A percentile compares a stretch with the other conserved stretches of the same genome.
phyloP scores from a whole-genome alignment of 2,329 filamentous ascomycete genomes.

The Xylariaceae sp. region DNA sequence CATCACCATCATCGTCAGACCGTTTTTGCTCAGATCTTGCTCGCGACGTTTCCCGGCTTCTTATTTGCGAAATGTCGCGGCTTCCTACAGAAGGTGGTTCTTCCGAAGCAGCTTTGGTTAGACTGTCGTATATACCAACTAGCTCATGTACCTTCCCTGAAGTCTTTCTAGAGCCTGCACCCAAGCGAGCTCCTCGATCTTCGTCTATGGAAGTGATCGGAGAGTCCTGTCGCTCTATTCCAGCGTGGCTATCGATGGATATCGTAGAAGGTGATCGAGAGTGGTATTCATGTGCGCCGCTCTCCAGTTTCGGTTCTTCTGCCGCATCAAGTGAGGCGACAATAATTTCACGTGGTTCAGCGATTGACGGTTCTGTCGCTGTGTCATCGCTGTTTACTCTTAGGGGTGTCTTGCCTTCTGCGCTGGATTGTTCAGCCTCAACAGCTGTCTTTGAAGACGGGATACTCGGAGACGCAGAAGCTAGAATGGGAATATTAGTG shows the following conservation, averaged over 20 bases:
- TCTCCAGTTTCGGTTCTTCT: conserved; percentile 12
- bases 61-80: conserved; percentile 7
- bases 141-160: conserved; percentile 48
- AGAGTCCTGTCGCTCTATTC: conserved; percentile 36
- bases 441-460: too few relatives aligned
- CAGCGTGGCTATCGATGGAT: conserved; percentile 28
- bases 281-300: conserved; percentile 16
- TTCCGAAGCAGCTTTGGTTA: conserved; percentile 30
- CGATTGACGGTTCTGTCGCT: too few relatives aligned
- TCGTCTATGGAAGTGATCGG: conserved; percentile 45
- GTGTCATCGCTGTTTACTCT: too few relatives aligned
- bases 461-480: too few relatives aligned
- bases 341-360: too few relatives aligned
- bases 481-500: too few relatives aligned
- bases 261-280: conserved; percentile 28
- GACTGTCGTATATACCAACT: conserved; percentile 48
- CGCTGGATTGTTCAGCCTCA: too few relatives aligned
- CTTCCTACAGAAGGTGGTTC: conserved; percentile 21
- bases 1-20: conserved; percentile 7
- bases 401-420: too few relatives aligned
- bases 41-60: conserved; percentile 9
- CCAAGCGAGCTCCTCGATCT: conserved; percentile 29
- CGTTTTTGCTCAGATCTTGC: too few relatives aligned
- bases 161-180: conserved; percentile 25
- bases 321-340: too few relatives aligned